Conservation (phyloP, 176 grass and related monocot species). For the Lolium perenne region DNA sequence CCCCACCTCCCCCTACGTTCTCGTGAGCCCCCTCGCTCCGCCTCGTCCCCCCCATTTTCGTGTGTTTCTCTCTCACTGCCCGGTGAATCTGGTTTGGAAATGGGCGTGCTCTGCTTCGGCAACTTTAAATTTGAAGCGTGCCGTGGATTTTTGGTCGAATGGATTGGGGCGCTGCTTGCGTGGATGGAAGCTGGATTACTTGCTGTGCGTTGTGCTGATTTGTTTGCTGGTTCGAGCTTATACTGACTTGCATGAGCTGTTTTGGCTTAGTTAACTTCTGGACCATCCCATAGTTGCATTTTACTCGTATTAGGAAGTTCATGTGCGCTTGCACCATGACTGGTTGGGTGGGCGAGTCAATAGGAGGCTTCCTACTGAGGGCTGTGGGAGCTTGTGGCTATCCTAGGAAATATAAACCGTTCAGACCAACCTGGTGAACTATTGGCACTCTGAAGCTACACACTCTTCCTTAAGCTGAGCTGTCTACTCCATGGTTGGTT, state of each 20-base stretch:
- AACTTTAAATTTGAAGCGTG: not conserved
- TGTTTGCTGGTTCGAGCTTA: slow-evolving; percentile 3
- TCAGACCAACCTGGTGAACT: not conserved
- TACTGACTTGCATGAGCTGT: not conserved
- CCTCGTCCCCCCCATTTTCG: not conserved
- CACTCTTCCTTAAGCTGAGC: not conserved
- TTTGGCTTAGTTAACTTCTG: not conserved
- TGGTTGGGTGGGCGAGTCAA: not conserved
- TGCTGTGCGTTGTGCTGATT: slow-evolving; percentile 16
- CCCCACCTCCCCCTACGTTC: slow-evolving; percentile 86
- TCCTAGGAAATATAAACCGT: not conserved
- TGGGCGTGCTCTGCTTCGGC: slow-evolving; percentile 17
- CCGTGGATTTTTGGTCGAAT: slow-evolving; percentile 6
- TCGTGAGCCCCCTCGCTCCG: slow-evolving; percentile 53
- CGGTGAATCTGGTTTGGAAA: slow-evolving; percentile 37
- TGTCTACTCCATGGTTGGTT: not conserved
- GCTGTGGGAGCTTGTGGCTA: not conserved
- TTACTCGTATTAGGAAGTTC: not conserved
- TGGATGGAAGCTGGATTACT: not conserved
- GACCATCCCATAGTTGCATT: not conserved
- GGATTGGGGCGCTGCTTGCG: not conserved
- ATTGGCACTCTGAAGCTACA: not conserved
- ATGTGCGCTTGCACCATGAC: not conserved
- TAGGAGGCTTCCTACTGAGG: not conserved
- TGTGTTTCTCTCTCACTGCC: not conserved